phyloP scores from a whole-genome alignment of 2,329 filamentous ascomycete species.

The Myriosclerotinia scirpicola region DNA sequence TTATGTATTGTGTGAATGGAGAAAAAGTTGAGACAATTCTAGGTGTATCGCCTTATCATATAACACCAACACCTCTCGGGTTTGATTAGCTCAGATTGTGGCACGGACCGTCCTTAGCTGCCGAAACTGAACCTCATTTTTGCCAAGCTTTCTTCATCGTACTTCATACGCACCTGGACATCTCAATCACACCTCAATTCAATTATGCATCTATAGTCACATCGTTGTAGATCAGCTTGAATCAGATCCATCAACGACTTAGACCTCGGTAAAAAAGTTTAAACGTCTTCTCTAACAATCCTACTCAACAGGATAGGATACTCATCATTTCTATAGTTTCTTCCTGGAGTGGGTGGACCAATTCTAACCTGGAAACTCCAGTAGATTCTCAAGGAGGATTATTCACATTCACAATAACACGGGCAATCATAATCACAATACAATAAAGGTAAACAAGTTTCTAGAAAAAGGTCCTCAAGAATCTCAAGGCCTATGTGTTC shows the following conservation, averaged over 20 bases:
- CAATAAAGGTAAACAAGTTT: neutral
- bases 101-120: conserved; percentile 15
- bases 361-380: neutral
- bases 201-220: conserved; percentile 7
- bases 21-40: conserved; percentile 14
- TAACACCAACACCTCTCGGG: conserved; percentile 5
- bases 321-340: neutral
- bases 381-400: neutral
- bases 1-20: neutral
- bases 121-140: neutral
- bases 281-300: neutral
- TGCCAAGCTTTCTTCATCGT: conserved; percentile 10
- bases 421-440: neutral
- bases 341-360: neutral
- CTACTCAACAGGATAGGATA: neutral
- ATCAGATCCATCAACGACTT: neutral
- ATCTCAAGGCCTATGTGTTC: conserved; percentile 4
- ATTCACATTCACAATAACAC: neutral
- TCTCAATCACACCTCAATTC: conserved; percentile 13
- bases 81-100: conserved; percentile 9
- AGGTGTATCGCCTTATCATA: conserved; percentile 13
- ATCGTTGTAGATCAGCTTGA: conserved; percentile 4
- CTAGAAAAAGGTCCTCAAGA: neutral
- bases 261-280: neutral
- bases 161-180: too few relatives aligned